Evolutionary conservation across 106 monocot genomes (phyloP), one percentile per base, ranked within the genome.

Genomic region (Dioscorea alata): DNA sequence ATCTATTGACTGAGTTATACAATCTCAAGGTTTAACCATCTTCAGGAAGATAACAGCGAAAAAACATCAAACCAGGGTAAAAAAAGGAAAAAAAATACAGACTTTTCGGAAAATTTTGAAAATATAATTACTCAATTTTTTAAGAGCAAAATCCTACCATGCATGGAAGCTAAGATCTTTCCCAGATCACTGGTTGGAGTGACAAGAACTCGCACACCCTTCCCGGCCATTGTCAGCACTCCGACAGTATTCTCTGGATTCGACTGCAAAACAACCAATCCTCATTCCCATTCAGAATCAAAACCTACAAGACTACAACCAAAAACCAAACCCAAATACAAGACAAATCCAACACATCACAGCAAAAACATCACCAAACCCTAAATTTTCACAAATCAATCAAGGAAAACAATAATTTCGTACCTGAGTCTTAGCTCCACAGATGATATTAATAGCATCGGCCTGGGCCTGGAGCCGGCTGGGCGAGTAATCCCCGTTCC

Each of bases 221-320:
- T 90, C 12, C 92, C 97, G 1, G 87, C 97, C 97, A 99, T 92
- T 64, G 92, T 99, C 82, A 92, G 57, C 54, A 99, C 82, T 16
- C 92, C 97, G 7, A 99, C 97, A 16, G 92, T 93, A 73, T 90
- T 92, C 79, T 99, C 97, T 32, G 92, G 92, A 82, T 93, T 99
- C 17, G 90, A 83, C 92, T 97, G 81, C 65, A 42, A 69, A 24
- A 20, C 10, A 12, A 65, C 12, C 33, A 64, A 1, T 16, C 33
- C 13, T 1, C 14, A 53, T 9, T 15, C 12, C 35, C 5, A 12
- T 49, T 61, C 33, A 74, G 48, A 48, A 50, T 1, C 15, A 51
- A 50, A 19, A 15, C 7, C 19, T 54, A 18, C 18, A 4, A 54
- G 19, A 18, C 54, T 6, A 54, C 15, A 5, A 54, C 19, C 19